Conservation (phyloP, 345 rosid genomes). For the Hibiscus mutabilis region DNA sequence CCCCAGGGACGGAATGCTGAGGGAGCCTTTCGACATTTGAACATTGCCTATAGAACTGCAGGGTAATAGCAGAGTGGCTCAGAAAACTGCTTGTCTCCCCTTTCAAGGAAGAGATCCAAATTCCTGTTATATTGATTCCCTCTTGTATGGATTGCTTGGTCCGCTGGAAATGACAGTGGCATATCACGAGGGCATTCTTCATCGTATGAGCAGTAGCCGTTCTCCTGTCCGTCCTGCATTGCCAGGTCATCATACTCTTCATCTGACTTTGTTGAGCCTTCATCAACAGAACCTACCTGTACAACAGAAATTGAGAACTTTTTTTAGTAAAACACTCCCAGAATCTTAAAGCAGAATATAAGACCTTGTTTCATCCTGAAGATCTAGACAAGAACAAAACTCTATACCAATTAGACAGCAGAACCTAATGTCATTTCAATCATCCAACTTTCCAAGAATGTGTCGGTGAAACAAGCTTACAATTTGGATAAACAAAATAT, state of each 20-base stretch:
- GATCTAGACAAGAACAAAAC: neutral
- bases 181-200: neutral
- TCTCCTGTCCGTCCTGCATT: slow-evolving; percentile 58
- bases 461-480: neutral
- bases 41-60: slow-evolving; percentile 27
- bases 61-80: slow-evolving; percentile 42
- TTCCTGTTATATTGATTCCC: slow-evolving; percentile 53
- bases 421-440: neutral
- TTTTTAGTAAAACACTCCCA: neutral
- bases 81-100: slow-evolving; percentile 31
- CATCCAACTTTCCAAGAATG: neutral
- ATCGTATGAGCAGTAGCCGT: slow-evolving; percentile 13
- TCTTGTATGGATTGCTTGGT: slow-evolving; percentile 10
- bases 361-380: neutral
- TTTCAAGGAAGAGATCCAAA: slow-evolving; percentile 46
- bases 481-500: neutral
- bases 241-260: slow-evolving; percentile 35
- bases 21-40: slow-evolving; percentile 57
- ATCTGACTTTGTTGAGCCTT: too few species aligned
- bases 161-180: slow-evolving; percentile 3
- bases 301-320: neutral
- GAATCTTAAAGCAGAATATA: neutral
- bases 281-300: slow-evolving; percentile 30
- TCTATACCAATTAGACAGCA: neutral
- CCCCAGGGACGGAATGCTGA: slow-evolving; percentile 66